Base-by-base conservation (phyloP, 805 yeast genomes). In the Pichia cephalocereana region DNA sequence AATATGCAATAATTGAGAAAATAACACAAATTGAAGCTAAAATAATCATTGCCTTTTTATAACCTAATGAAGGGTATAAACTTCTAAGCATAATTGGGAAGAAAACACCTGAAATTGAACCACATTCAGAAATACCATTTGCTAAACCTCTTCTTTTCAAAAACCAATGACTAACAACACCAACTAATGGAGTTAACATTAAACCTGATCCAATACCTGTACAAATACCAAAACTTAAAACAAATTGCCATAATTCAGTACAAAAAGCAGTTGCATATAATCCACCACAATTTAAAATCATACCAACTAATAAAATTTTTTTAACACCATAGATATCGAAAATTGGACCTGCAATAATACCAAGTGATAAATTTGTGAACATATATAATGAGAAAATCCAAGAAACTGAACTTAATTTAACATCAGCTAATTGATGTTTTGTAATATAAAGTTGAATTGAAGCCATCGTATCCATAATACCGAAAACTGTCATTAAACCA, bases 121-220 rank as follows among this genome's bases (percentile, higher is more conserved):
- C 82, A 48, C 71, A 66, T 3, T 76, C 72, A 0, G 79, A 76
- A 1, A 71, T 50, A 23, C 79, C 74, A 14, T 71, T 66, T 1
- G 81, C 83, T 50, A 71, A 68, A 1, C 83, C 89, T 55, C 89
- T 68, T 55, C 70, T 80, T 34, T 63, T 65, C 38, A 69, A 64
- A 60, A 83, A 83, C 82, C 86, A 83, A 51, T 83, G 86, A 27
- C 81, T 77, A 0, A 80, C 72, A 23, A 79, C 80, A 14, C 85
- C 76, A 6, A 83, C 70, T 40, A 80, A 63, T 0, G 89, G 88
- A 8, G 82, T 74, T 62, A 79, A 71, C 41, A 81, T 70, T 36
- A 82, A 61, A 2, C 85, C 84, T 37, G 76, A 71, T 0, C 86
- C 87, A 7, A 75, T 54, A 6, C 88, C 89, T 42, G 74, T 65